phyloP scores from a whole-genome alignment of 352 stramenopile genomes.

The Phytophthora melonis region DNA sequence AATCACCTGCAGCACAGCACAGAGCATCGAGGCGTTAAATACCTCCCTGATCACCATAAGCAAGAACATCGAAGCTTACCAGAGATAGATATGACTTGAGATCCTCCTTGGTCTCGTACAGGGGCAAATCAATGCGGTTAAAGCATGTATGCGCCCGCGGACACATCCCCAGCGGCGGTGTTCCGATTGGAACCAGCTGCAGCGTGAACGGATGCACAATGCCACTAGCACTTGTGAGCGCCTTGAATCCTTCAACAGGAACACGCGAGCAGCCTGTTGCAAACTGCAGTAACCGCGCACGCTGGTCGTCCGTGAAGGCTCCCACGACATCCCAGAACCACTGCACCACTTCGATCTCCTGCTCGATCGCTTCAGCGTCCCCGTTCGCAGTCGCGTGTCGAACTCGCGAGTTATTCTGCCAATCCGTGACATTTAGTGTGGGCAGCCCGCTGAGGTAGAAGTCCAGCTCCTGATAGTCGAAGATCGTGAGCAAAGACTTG shows the following conservation, averaged over 20 bases:
- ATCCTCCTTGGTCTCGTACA: conserved; percentile 85
- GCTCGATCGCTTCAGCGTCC: conserved; percentile 57
- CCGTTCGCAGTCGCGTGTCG: conserved; percentile 55
- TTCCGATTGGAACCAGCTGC: conserved; percentile 65
- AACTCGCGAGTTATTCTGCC: conserved; percentile 80
- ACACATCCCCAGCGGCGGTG: conserved; percentile 66
- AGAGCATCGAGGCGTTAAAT: conserved; percentile 32
- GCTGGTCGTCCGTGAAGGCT: conserved; percentile 92
- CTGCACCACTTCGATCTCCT: conserved; percentile 72
- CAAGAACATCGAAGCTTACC: conserved; percentile 39
- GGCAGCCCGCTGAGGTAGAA: conserved; percentile 92
- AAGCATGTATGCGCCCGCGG: conserved; percentile 90
- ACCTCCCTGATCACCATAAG: background rate
- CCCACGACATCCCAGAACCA: conserved; percentile 94
- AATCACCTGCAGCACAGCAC: conserved; percentile 55
- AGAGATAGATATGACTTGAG: conserved; percentile 88
- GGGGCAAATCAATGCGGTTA: conserved; percentile 87
- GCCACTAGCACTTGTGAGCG: conserved; percentile 81
- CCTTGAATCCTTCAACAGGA: conserved; percentile 84
- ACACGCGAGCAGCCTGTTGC: conserved; percentile 97
- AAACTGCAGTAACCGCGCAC: conserved; percentile 97
- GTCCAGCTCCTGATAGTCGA: conserved; percentile 97
- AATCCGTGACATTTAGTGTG: conserved; percentile 89
- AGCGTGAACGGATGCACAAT: conserved; percentile 86
- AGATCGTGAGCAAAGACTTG: conserved; percentile 88